phyloP scores from a whole-genome alignment of 495 filamentous ascomycete genomes.

The Podospora conica region DNA sequence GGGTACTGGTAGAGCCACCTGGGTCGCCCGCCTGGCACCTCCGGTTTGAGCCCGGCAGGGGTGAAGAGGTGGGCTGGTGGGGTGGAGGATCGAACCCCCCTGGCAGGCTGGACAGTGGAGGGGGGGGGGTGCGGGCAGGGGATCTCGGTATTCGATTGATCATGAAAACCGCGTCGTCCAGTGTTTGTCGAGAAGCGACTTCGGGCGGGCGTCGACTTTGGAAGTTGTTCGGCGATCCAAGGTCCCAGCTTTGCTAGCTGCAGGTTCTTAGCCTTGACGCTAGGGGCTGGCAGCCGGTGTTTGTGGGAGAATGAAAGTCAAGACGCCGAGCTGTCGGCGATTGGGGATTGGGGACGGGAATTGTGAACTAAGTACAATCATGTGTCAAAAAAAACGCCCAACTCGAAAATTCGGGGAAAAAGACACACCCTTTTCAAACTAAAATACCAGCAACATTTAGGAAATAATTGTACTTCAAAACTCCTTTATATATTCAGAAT shows the following conservation, averaged over 20 bases:
- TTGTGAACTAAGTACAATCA: too few relatives aligned
- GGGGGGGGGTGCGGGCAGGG: neutral
- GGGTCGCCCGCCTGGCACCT: too few relatives aligned
- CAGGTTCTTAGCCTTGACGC: neutral
- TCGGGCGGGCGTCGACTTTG: neutral
- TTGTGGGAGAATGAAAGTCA: neutral
- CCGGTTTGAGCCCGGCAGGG: neutral
- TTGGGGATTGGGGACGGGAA: neutral
- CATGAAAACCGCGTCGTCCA: neutral
- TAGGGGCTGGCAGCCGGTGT: neutral
- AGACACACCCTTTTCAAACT: too few relatives aligned
- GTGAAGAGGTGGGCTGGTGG: neutral
- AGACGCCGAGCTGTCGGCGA: neutral
- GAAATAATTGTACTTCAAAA: too few relatives aligned
- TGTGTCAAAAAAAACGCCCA: too few relatives aligned
- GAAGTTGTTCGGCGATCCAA: neutral
- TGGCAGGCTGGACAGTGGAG: neutral
- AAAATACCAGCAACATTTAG: too few relatives aligned
- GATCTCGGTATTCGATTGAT: neutral
- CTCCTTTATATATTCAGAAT: too few relatives aligned
- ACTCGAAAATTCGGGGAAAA: too few relatives aligned
- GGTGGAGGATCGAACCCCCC: neutral
- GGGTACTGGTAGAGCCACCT: too few relatives aligned
- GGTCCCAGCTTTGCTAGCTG: neutral
- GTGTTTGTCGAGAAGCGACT: neutral